Conservation (phyloP, 768 basidiomycete species). For the Agaricus subrufescens region DNA sequence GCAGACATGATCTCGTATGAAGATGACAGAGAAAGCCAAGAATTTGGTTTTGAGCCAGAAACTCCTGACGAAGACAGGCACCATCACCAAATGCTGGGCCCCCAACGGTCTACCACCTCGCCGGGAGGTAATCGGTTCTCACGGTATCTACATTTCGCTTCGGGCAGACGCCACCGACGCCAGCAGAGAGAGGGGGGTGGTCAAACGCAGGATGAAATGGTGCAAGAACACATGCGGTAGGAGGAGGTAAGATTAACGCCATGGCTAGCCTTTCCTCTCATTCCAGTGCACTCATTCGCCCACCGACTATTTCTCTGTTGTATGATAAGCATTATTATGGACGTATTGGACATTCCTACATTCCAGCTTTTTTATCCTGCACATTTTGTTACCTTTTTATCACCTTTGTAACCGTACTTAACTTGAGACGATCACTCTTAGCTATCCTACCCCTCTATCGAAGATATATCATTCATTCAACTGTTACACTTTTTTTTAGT, state of each 20-base stretch:
- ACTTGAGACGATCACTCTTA: background rate
- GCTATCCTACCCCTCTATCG: no score
- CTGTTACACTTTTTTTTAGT: no score
- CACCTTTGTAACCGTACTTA: background rate
- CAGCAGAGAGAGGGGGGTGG: constrained; percentile 5
- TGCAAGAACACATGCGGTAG: background rate
- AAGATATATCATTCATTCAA: no score
- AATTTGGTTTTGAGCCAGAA: constrained; percentile 1
- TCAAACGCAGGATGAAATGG: background rate
- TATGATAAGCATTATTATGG: background rate
- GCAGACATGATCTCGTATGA: constrained; percentile 46
- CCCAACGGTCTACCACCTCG: background rate
- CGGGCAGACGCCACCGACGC: constrained; percentile 26
- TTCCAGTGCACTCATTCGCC: no score
- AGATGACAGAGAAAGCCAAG: constrained; percentile 9
- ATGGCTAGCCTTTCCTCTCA: no score
- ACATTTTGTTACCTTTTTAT: background rate
- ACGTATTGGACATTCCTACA: background rate
- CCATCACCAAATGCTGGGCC: constrained; percentile 1
- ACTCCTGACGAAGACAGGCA: constrained; percentile 7
- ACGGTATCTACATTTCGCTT: constrained; percentile 51
- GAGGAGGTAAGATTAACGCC: background rate
- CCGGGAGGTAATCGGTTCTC: constrained; percentile 37
- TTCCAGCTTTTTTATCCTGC: background rate
- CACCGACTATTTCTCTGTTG: background rate